Evolutionary conservation across 768 basidiomycete species (phyloP).

Genomic region (Pisolithus orientalis): DNA sequence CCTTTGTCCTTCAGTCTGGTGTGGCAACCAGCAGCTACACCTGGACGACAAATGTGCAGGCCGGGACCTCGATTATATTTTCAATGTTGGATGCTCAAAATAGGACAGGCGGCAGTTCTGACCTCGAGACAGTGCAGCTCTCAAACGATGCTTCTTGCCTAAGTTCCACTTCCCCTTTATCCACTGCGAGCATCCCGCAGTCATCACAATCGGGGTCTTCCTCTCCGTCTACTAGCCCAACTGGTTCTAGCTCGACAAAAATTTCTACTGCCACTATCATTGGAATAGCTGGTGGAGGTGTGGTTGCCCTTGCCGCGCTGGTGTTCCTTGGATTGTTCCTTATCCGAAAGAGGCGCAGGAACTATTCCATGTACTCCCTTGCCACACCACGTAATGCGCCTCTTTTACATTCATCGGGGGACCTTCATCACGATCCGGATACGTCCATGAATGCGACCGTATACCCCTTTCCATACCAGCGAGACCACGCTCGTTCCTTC

Average conservation of each 20-base stretch:
- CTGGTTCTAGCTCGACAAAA: constrained; percentile 17
- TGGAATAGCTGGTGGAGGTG: constrained; percentile 42
- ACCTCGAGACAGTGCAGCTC: constrained; percentile 39
- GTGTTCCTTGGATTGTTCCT: constrained; percentile 48
- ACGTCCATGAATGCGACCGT: constrained; percentile 29
- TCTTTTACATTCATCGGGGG: constrained; percentile 30
- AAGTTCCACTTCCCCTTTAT: constrained; percentile 45
- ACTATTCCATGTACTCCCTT: constrained; percentile 23
- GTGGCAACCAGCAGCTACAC: constrained; percentile 29
- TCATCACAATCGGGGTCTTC: constrained; percentile 10
- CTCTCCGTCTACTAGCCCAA: constrained; percentile 15
- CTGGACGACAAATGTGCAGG: constrained; percentile 55
- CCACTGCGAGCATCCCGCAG: constrained; percentile 31
- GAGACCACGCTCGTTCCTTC: constrained; percentile 13
- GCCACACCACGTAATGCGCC: constrained; percentile 22
- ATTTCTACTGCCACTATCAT: constrained; percentile 43
- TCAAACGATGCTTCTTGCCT: constrained; percentile 50
- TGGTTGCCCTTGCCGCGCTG: constrained; percentile 48
- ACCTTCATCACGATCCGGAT: constrained; percentile 26
- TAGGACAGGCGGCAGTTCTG: constrained; percentile 54
- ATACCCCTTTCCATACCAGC: constrained; percentile 28
- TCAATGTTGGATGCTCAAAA: constrained; percentile 46
- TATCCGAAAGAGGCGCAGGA: constrained; percentile 28
- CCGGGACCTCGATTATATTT: constrained; percentile 55
- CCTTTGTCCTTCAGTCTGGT: constrained; percentile 40